Percentiles rank a stretch among this genome's conserved stretches.
These are phyloP conservation scores for Phytophthora cactorum DNA, from an alignment of 352 stramenopile genomes.

Conservation along the genomic window DNA sequence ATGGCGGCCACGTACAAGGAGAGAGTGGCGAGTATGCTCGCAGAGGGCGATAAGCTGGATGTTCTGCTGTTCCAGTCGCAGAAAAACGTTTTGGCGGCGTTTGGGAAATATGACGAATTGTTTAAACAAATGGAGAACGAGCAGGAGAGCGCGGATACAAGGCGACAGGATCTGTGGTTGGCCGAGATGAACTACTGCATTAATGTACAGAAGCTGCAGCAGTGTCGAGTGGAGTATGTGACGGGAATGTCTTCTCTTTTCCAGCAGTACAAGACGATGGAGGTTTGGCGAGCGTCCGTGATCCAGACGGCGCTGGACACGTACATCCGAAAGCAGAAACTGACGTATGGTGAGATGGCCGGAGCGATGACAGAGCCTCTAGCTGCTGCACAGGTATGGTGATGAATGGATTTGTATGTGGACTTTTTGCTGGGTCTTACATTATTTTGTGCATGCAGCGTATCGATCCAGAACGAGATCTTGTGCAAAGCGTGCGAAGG, in stretches of 20 bases:
- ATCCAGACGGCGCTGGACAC: slow-evolving; percentile 79
- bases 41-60: slow-evolving; percentile 64
- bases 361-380: slow-evolving; percentile 73
- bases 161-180: slow-evolving; percentile 67
- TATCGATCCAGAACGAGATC: slow-evolving; percentile 79
- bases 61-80: slow-evolving; percentile 60
- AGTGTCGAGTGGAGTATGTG: slow-evolving; percentile 76
- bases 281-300: slow-evolving; percentile 72
- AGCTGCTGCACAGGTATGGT: slow-evolving; percentile 59
- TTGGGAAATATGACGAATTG: slow-evolving; percentile 62
- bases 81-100: slow-evolving; percentile 61
- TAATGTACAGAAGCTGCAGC: slow-evolving; percentile 70
- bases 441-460: slow-evolving; percentile 43
- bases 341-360: slow-evolving; percentile 74
- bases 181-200: slow-evolving; percentile 79
- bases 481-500: slow-evolving; percentile 76
- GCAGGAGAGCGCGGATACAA: slow-evolving; percentile 10
- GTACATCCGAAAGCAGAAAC: slow-evolving; percentile 84
- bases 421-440: slow-evolving; percentile 2
- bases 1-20: slow-evolving; percentile 76
- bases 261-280: slow-evolving; percentile 84
- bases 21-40: slow-evolving; percentile 52
- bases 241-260: slow-evolving; percentile 85
- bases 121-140: slow-evolving; percentile 66
- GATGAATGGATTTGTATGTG: neutral